Base-by-base conservation (phyloP, 2,329 filamentous ascomycete species). In the Ceratocystiopsis sp. region DNA sequence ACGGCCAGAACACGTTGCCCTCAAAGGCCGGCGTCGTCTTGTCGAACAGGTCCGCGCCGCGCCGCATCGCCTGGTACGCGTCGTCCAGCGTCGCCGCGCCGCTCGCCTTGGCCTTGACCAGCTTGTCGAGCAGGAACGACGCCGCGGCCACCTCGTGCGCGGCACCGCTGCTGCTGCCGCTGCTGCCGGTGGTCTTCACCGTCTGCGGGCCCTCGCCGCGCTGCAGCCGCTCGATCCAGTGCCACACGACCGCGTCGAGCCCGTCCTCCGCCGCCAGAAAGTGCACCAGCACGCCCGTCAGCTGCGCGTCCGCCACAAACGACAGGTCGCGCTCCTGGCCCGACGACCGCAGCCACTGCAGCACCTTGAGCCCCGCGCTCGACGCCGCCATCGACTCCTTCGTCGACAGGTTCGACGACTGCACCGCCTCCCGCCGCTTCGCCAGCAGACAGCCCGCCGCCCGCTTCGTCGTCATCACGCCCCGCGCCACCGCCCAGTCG, bases 251-350 rank as follows among this genome's bases (percentile, higher is more conserved):
- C 8, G 64, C 61, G 15, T 76, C 69, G 19, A 69, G 55, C 3
- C 61, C 63, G 48, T 74, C 71, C 49, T 75, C 71, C 9, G 66
- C 65, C 6, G 71, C 60, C 45, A 76, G 55, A 51, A 75, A 74
- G 1, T 62, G 62, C 8, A 66, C 50, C 3, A 77, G 54, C 14
- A 50, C 46, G 37, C 4, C 55, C 48, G 6, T 54, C 51, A 67
- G 59, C n/a, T 50, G 46, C 33, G 54, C 45, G 38, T 65, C 51
- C 16, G 57, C 50, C n/a, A 73, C 53, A 42, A 75, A 75, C 1
- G 55, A 52, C 13, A 74, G 55, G 35, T 61, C 53, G 0, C 60
- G 57, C 47, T 73, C 67, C 2, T 61, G 53, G 2, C 70, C 68
- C 1, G 67, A 68, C 0, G 69, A 59, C 1, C 63, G 63, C 29